phyloP scores from a whole-genome alignment of 1,284 basidiomycete genomes.

The Ceratobasidium papillatum region DNA sequence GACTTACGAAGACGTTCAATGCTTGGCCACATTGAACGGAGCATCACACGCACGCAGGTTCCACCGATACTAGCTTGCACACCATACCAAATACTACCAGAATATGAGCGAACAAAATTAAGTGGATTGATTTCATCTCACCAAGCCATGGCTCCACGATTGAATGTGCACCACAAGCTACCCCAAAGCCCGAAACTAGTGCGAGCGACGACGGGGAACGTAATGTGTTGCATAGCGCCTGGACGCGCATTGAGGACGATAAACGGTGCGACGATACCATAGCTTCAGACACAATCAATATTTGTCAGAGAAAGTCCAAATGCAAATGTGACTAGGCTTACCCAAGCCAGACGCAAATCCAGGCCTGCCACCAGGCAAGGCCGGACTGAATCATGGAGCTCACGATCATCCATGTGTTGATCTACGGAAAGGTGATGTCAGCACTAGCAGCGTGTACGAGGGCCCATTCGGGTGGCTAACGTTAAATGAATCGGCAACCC shows the following conservation, averaged over 20 bases:
- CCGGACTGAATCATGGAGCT: slow-evolving; percentile 79
- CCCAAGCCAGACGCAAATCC: slow-evolving; percentile 56
- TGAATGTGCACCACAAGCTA: slow-evolving; percentile 83
- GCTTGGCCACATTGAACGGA: slow-evolving; percentile 76
- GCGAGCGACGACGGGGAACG: slow-evolving; percentile 77
- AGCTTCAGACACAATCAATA: slow-evolving; percentile 74
- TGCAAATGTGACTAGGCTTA: slow-evolving; percentile 46
- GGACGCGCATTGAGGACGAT: slow-evolving; percentile 83
- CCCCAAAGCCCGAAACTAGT: slow-evolving; percentile 84
- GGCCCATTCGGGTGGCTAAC: slow-evolving; percentile 71
- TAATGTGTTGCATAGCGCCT: slow-evolving; percentile 80
- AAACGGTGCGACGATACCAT: slow-evolving; percentile 74
- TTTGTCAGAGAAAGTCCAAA: slow-evolving; percentile 38
- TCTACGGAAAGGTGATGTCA: slow-evolving; percentile 16
- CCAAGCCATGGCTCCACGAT: slow-evolving; percentile 80
- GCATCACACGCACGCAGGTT: slow-evolving; percentile 75
- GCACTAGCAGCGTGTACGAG: slow-evolving; percentile 33
- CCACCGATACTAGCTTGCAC: slow-evolving; percentile 86
- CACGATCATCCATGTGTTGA: slow-evolving; percentile 72
- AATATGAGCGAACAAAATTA: slow-evolving; percentile 45
- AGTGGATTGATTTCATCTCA: slow-evolving; percentile 52
- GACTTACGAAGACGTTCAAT: slow-evolving; percentile 71
- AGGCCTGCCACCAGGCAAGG: slow-evolving; percentile 84
- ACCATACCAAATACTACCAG: slow-evolving; percentile 74
- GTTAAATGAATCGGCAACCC: slow-evolving; percentile 84